A percentile compares a stretch with the other conserved stretches of the same genome.
Evolutionary conservation across 345 rosid genomes (phyloP).

Genomic region (Citrus inodora): DNA sequence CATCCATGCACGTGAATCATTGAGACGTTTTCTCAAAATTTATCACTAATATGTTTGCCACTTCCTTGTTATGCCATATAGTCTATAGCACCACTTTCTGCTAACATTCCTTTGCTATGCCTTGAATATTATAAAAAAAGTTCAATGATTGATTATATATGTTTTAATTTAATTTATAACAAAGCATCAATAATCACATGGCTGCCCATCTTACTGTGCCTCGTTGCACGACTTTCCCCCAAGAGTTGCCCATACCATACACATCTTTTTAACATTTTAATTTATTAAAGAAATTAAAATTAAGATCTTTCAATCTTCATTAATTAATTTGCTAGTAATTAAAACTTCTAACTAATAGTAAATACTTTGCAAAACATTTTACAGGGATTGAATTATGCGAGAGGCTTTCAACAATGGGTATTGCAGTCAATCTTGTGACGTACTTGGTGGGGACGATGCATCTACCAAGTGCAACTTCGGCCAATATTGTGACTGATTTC

Average conservation of each 20-base stretch:
- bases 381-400: constrained; percentile 58
- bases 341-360: too few relatives aligned
- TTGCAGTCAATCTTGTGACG: constrained; percentile 62
- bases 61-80: background rate
- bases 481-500: constrained; percentile 59
- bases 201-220: background rate
- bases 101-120: constrained; percentile 1
- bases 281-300: background rate
- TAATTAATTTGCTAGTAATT: too few relatives aligned
- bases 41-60: constrained; percentile 2
- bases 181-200: background rate
- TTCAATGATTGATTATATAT: background rate
- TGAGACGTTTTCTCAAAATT: constrained; percentile 6
- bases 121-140: background rate
- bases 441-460: constrained; percentile 59
- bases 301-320: too few relatives aligned
- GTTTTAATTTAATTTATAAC: background rate
- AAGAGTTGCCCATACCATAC: background rate
- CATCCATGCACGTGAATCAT: constrained; percentile 4
- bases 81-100: constrained; percentile 6
- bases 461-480: constrained; percentile 56
- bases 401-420: constrained; percentile 70
- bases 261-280: background rate
- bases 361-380: background rate
- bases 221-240: background rate